A percentile compares a stretch with the other conserved stretches of the same genome.
These are phyloP conservation scores for Barbatosphaeria neglecta DNA, from an alignment of 495 filamentous ascomycete genomes.

Conservation along the genomic window DNA sequence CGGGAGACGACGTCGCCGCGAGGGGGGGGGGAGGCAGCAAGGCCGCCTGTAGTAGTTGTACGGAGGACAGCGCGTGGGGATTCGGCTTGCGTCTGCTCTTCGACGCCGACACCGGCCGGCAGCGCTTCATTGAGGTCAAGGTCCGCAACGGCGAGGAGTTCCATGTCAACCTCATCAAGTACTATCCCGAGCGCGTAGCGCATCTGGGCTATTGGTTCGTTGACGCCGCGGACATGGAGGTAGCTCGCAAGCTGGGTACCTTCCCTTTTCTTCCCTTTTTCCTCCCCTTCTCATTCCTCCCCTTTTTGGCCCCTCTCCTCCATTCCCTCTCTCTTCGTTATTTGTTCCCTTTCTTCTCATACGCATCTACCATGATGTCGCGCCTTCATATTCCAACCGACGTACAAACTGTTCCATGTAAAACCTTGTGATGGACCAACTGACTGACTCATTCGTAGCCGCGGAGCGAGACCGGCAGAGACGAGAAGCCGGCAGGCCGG, in stretches of 20 bases:
- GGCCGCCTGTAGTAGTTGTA: too few relatives aligned
- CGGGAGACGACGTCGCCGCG: background rate
- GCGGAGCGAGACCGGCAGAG: conserved; percentile 7
- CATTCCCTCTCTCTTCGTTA: too few relatives aligned
- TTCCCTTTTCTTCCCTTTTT: conserved; percentile 3
- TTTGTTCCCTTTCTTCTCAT: too few relatives aligned
- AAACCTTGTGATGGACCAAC: background rate
- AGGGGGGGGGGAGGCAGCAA: background rate
- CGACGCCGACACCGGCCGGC: conserved; percentile 1
- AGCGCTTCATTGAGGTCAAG: conserved; percentile 3
- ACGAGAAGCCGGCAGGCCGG: background rate
- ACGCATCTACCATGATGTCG: too few relatives aligned
- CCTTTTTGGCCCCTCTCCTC: background rate
- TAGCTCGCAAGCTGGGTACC: conserved; percentile 23
- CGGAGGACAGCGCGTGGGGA: too few relatives aligned
- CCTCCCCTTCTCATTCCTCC: too few relatives aligned
- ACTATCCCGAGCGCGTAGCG: conserved; percentile 29
- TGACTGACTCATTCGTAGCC: background rate
- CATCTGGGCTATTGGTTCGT: conserved; percentile 24
- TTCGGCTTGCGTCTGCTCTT: conserved; percentile 1
- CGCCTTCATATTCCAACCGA: too few relatives aligned
- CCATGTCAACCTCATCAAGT: conserved; percentile 13
- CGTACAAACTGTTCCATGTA: too few relatives aligned
- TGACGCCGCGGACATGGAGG: conserved; percentile 9
- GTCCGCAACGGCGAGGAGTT: conserved; percentile 2